These are phyloP conservation scores for Vinca major DNA, from an alignment of 305 asterid genomes.

Conservation along the genomic window DNA sequence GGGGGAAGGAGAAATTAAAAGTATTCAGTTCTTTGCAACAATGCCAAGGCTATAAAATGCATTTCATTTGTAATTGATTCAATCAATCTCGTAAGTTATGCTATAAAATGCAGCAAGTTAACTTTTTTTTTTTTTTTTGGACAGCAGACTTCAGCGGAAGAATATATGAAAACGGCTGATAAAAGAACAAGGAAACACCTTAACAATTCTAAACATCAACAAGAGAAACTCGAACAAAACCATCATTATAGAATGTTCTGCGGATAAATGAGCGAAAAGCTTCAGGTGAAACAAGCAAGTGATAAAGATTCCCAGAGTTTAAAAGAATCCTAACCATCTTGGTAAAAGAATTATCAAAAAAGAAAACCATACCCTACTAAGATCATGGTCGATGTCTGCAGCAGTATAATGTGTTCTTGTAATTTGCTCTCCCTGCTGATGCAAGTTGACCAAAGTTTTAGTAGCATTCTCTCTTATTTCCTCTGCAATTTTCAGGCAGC, in stretches of 20 bases:
- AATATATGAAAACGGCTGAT: background rate
- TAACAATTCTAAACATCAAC: background rate
- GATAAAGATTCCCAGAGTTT: background rate
- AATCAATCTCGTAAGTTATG: too few species aligned
- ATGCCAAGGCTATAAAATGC: background rate
- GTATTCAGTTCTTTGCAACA: background rate
- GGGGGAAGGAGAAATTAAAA: background rate
- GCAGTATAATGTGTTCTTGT: constrained; percentile 65
- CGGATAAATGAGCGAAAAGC: background rate
- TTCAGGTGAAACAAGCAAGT: background rate
- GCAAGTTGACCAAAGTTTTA: constrained; percentile 64
- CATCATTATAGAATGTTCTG: too few species aligned
- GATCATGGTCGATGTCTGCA: constrained; percentile 82
- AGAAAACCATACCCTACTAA: constrained; percentile 68
- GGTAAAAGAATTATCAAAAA: too few species aligned
- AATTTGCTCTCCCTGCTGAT: constrained; percentile 96
- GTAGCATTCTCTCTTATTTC: constrained; percentile 92
- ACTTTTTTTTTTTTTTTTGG: too few species aligned
- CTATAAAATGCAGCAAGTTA: too few species aligned
- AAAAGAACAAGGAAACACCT: background rate
- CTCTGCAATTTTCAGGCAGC: constrained; percentile 81
- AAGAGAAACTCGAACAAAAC: background rate
- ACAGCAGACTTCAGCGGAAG: too few species aligned
- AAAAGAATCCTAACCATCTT: background rate
- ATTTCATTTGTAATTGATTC: background rate